Percentiles rank a stretch among this genome's conserved stretches.
Conservation (phyloP, 768 basidiomycete species). For the Amyloporia xantha region DNA sequence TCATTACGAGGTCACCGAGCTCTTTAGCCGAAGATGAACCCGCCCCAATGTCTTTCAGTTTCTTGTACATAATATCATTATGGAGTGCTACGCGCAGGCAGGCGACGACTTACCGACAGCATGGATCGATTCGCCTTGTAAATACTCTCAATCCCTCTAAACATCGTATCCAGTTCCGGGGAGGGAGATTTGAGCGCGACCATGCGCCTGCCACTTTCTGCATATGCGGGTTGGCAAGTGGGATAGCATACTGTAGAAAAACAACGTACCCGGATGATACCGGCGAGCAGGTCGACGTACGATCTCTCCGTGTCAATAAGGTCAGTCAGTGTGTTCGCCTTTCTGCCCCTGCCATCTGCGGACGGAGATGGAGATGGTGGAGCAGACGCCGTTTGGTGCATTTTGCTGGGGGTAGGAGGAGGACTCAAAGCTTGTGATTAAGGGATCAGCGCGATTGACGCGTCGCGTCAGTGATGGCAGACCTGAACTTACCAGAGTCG, state of each 20-base stretch:
- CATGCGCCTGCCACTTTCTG: slow-evolving; percentile 98
- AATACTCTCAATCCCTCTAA: slow-evolving; percentile 85
- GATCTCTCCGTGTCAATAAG: slow-evolving; percentile 89
- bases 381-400: too few species aligned
- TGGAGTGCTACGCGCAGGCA: slow-evolving; percentile 3
- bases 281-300: slow-evolving; percentile 87
- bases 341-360: slow-evolving; percentile 39
- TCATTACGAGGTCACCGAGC: slow-evolving; percentile 91
- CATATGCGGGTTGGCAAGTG: not conserved
- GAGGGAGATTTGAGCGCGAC: slow-evolving; percentile 93
- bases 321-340: slow-evolving; percentile 80
- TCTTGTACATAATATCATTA: slow-evolving; percentile 39
- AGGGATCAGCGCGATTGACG: too few species aligned
- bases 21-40: slow-evolving; percentile 73
- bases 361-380: slow-evolving; percentile 20
- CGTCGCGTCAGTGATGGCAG: too few species aligned
- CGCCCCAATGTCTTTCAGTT: slow-evolving; percentile 89
- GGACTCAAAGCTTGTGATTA: slow-evolving; percentile 5
- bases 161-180: slow-evolving; percentile 91
- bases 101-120: slow-evolving; percentile 48
- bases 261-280: slow-evolving; percentile 77
- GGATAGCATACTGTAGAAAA: not conserved
- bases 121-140: slow-evolving; percentile 88
- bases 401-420: slow-evolving; percentile 8
- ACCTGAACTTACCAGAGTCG: too few species aligned